Evolutionary conservation across 2,329 filamentous ascomycete genomes (phyloP).

Genomic region (Pseudogymnoascus sp.): DNA sequence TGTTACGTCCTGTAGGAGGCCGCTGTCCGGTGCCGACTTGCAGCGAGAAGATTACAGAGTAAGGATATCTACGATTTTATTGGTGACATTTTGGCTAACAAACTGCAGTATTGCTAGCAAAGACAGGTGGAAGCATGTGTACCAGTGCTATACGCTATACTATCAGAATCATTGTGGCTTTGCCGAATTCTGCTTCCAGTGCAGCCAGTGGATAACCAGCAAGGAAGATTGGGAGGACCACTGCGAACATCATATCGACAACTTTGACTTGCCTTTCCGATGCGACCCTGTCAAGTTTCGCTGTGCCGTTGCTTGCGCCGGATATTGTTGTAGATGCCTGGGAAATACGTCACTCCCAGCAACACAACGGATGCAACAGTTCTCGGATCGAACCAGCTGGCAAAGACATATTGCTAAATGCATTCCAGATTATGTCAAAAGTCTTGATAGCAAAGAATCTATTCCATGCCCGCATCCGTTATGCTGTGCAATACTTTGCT

Average conservation of each 20-base stretch:
- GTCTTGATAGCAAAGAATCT: not conserved
- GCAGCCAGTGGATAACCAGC: conserved; percentile 14
- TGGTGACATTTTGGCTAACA: not conserved
- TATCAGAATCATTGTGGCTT: conserved; percentile 16
- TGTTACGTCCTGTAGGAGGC: not conserved
- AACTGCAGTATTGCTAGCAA: not conserved
- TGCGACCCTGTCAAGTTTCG: conserved; percentile 11
- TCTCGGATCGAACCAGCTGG: not conserved
- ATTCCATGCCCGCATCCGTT: not conserved
- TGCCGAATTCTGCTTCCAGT: conserved; percentile 17
- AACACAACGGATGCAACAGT: not conserved
- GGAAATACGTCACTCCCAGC: not conserved
- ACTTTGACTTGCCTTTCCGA: conserved; percentile 15
- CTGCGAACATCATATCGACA: conserved; percentile 17
- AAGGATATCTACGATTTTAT: not conserved
- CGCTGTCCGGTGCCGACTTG: conserved; percentile 1
- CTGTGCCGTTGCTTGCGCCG: conserved; percentile 11
- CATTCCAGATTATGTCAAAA: not conserved
- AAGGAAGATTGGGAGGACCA: conserved; percentile 15
- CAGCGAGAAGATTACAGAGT: not conserved
- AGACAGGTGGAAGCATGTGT: conserved; percentile 15
- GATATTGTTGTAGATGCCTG: not conserved
- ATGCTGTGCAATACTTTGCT: not conserved
- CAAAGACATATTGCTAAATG: not conserved
- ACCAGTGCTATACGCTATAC: conserved; percentile 12